These are phyloP conservation scores for Emergomyces africanus DNA, from an alignment of 2,329 filamentous ascomycete genomes.

Conservation along the genomic window DNA sequence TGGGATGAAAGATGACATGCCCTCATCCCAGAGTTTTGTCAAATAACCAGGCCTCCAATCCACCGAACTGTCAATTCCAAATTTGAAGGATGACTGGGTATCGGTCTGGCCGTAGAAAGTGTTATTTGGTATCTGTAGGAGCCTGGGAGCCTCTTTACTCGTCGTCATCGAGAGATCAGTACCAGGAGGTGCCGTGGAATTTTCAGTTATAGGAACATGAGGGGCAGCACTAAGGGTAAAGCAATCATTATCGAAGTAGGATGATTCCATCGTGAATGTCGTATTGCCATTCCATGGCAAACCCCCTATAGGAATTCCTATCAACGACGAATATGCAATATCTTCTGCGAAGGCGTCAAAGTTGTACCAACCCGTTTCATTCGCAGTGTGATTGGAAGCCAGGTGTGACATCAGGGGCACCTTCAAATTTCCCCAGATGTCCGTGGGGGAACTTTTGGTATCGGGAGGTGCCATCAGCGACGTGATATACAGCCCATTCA, in stretches of 20 bases:
- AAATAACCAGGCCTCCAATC: not conserved
- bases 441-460: constrained; percentile 1
- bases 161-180: not conserved
- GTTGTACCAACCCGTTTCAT: constrained; percentile 5
- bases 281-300: not conserved
- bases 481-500: constrained; percentile 6
- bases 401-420: constrained; percentile 7
- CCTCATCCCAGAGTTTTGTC: constrained; percentile 1
- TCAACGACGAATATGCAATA: constrained; percentile 3
- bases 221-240: not conserved
- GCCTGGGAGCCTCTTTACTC: not conserved
- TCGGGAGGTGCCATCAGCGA: constrained; percentile 3
- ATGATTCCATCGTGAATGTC: constrained; percentile 8
- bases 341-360: not conserved
- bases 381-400: not conserved
- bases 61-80: not conserved
- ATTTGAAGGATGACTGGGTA: not conserved
- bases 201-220: not conserved
- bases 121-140: not conserved
- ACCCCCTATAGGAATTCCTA: constrained; percentile 3
- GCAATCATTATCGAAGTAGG: constrained; percentile 8
- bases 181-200: not conserved
- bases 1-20: not conserved
- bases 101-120: not conserved
- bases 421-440: constrained; percentile 9